Base-by-base conservation (phyloP, 495 filamentous ascomycete species). In the Neurospora africana region DNA sequence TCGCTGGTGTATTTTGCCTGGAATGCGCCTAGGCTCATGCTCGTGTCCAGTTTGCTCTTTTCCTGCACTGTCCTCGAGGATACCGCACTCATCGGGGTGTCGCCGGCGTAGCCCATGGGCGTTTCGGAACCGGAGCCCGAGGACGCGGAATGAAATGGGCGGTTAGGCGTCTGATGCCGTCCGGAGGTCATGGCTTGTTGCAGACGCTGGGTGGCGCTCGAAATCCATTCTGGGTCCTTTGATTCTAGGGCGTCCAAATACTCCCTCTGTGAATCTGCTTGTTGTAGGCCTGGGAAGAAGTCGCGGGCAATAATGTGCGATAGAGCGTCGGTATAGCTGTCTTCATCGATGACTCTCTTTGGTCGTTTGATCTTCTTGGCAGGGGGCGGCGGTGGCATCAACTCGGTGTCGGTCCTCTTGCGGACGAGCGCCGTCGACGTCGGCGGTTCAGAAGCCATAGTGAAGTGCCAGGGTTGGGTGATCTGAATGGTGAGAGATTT, bases 251-350 rank as follows among this genome's bases (percentile, higher is more conserved):
- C 95, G 76, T 96, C 91, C 35, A 99, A 84, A 77, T 97, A 98
- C 75, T 99, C 95, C 76, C 94, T 90, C 77, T 97, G 93, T 4
- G 89, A 88, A 73, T 97, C 89, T 37, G 88, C 89, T 76, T 98
- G 94, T 1, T 94, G 84, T 0, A 99, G 85, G 3, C 94, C 95
- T 0, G 95, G 95, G 80, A 98, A 99, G 85, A 95, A 99, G 82
- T 99, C 96, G 44, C 96, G 92, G 37, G 92, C 92, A 70, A 98
- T 97, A 75, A 99, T 98, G 68, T 97, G 91, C 2, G 95, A 97
- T 35, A 99, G 83, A 10, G 92, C 92, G 71, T 92, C 89, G 33
- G 93, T 94, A 83, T 99, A 99, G 75, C 89, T 89, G 76, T 99
- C 95, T 85, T 99, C 95, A 80, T 97, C 93, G 33, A 99, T 87